Percentiles rank a stretch among this genome's conserved stretches.
Evolutionary conservation across 495 filamentous ascomycete genomes (phyloP).

Genomic region (Bombardia bombarda): DNA sequence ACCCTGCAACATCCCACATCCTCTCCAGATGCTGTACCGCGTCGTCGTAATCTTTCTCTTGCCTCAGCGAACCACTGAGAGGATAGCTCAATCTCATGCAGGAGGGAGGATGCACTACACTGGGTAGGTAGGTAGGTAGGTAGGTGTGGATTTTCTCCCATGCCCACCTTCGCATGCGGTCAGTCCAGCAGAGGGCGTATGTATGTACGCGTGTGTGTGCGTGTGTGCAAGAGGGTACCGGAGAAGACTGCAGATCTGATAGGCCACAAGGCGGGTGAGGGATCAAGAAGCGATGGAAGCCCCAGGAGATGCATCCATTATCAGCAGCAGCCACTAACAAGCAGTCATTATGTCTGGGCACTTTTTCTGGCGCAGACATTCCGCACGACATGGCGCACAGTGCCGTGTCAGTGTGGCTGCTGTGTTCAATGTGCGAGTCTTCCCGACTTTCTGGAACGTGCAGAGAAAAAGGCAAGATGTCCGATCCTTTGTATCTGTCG

Average conservation of each 20-base stretch:
- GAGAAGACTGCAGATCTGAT: not conserved
- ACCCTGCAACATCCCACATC: too few relatives aligned
- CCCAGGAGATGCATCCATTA: not conserved
- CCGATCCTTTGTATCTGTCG: too few relatives aligned
- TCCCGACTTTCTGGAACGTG: too few relatives aligned
- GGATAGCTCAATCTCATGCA: not conserved
- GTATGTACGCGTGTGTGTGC: not conserved
- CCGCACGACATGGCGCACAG: too few relatives aligned
- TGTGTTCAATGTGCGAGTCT: too few relatives aligned
- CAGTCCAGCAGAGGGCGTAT: not conserved
- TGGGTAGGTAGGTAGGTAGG: not conserved
- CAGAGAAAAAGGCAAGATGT: too few relatives aligned
- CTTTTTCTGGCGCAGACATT: too few relatives aligned
- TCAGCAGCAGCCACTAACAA: not conserved
- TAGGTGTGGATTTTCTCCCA: not conserved
- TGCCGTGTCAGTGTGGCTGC: too few relatives aligned
- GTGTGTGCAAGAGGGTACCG: not conserved
- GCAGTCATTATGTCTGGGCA: not conserved
- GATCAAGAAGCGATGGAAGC: not conserved
- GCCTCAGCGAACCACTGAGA: not conserved
- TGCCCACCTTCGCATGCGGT: not conserved
- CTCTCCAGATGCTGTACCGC: not conserved
- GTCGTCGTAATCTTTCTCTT: not conserved
- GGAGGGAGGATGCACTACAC: not conserved
- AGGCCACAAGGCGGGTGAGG: not conserved